These are phyloP conservation scores for Capillidium heterosporum DNA, from an alignment of 371 early-diverging fungal genomes.

Conservation along the genomic window DNA sequence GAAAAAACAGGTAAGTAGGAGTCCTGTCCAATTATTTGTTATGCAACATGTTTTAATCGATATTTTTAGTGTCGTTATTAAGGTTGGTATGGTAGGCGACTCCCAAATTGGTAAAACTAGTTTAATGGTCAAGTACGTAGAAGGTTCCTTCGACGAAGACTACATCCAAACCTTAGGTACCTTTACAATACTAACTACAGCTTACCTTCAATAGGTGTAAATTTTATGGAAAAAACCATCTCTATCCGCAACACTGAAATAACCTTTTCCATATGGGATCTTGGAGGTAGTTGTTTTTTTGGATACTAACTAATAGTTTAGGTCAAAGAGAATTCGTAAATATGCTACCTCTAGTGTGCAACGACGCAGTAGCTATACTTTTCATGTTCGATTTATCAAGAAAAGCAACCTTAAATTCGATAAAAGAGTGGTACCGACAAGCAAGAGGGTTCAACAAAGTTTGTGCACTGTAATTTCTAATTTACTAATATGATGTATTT, in stretches of 20 bases:
- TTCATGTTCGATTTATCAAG: conserved; percentile 93
- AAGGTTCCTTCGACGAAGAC: conserved; percentile 87
- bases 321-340: conserved; percentile 91
- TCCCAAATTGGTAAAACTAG: conserved; percentile 97
- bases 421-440: conserved; percentile 94
- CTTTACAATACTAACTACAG: background rate
- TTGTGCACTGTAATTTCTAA: background rate
- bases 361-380: conserved; percentile 84
- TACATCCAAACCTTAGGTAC: conserved; percentile 91
- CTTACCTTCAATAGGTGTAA: conserved; percentile 49
- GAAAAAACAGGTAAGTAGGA: background rate
- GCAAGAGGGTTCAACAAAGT: conserved; percentile 87
- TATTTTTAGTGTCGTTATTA: conserved; percentile 43
- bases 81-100: conserved; percentile 97
- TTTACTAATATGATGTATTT: background rate
- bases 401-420: conserved; percentile 75
- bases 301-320: conserved; percentile 10
- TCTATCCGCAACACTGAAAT: conserved; percentile 75
- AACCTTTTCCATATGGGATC: conserved; percentile 98
- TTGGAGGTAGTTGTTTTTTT: conserved; percentile 54
- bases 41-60: background rate
- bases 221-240: conserved; percentile 97
- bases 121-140: conserved; percentile 96
- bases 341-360: conserved; percentile 92
- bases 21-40: background rate